Base-by-base conservation (phyloP, 164 flowering plant species). In the Aristolochia californica region DNA sequence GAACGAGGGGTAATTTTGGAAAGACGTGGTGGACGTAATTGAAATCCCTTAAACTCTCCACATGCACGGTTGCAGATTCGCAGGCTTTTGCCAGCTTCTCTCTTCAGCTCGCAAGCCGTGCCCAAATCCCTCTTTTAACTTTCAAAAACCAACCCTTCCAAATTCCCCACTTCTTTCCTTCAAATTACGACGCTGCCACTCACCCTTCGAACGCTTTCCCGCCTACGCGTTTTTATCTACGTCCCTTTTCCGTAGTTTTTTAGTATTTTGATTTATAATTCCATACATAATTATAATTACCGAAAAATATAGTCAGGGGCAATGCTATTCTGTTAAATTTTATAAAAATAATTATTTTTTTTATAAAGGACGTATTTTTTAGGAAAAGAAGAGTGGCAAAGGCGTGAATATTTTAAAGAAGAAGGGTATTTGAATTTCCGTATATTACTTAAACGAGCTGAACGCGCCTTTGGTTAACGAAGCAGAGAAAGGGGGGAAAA, bases 41-140 rank as follows among this genome's bases (percentile, higher is more conserved):
- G 40, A 2, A 28, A 2, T 7, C 30, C 30, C 30, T 2, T 28
- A 34, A 34, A 34, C 40, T 34, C 9, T 0, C 8, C 50, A 47
- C 50, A 47, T 47, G 50, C 50, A n/a, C 50, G 3, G 50, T 47
- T 47, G 50, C 50, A 47, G 50, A 47, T 47, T 47, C 50, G 50
- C 50, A 47, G 50, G 50, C 50, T 47, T 47, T 47, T 16, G 50
- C 8, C 18, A 47, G 18, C 18, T 47, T 45, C 48, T 11, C 11
- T 45, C 48, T 11, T 11, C 20, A 4, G 5, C 5, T 45, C 48
- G 16, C 48, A 45, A 45, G 5, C 11, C 20, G 48, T 47, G 50
- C 18, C 50, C 18, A 2, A n/a, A 2, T 20, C 18, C 50, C 40
- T 8, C 40, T 34, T 47, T 47, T 5, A 47, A 47, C 50, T 47